Evolutionary conservation across 768 basidiomycete genomes (phyloP), one percentile per base, ranked within the genome.

Genomic region (Mycena polygramma): DNA sequence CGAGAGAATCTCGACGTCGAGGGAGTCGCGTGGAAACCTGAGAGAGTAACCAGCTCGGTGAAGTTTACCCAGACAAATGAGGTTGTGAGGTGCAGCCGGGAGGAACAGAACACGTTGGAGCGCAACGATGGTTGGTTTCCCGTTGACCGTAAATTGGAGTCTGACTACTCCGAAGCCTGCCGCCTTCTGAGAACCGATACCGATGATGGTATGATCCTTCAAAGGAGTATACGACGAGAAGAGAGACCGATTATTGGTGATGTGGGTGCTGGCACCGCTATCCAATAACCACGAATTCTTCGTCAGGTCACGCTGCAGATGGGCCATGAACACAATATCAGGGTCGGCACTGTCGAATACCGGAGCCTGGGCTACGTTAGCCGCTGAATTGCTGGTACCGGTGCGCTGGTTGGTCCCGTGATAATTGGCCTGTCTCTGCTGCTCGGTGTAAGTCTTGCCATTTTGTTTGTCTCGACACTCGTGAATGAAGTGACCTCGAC

Each of bases 21-120:
- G 30, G 30, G 30, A 30, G 30, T 30, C 30, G 6, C 30, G 6
- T 30, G 30, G 30, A 30, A 30, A 30, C 30, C 30, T 30, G 30
- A 30, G 30, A 30, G 30, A 30, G 30, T 30, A 30, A 30, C 64
- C 53, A 17, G 64, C 64, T 24, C 64, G 64, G 37, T 66, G 64
- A 43, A 66, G 49, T 51, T 66, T 66, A 14, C 65, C 65, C 55
- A 66, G 65, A 8, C 55, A 66, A 41, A 66, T 66, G 57, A 66
- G 54, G 43, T 66, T 66, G 57, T 66, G 48, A 3, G 65, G 65
- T 11, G 65, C 46, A 20, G 55, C 20, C 35, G 65, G 65, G 35
- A 57, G 46, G 24, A 58, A 66, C 5, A 66, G 65, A 2, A 66
- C 64, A 35, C 64, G 64, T 24, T 51, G 46, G 22, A 66, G 65